These are phyloP conservation scores for Myotisia sp. DNA, from an alignment of 2,329 filamentous ascomycete genomes.

Conservation along the genomic window DNA sequence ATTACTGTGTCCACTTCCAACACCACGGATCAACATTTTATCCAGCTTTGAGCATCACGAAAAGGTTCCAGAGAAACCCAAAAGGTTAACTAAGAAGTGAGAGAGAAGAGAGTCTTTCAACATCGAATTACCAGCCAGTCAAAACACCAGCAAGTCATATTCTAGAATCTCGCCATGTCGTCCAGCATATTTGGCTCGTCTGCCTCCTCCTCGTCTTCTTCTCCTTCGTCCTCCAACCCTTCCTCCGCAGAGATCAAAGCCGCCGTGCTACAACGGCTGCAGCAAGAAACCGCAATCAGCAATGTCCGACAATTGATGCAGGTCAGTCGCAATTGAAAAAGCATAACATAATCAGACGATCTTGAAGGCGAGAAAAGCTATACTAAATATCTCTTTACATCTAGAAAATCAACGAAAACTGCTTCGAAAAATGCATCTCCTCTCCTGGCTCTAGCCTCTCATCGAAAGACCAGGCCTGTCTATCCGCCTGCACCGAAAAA, in stretches of 20 bases:
- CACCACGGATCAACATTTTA: slow-evolving; percentile 6
- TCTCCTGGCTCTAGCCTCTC: slow-evolving; percentile 54
- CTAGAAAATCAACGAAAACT: slow-evolving; percentile 68
- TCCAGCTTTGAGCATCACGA: too few relatives aligned
- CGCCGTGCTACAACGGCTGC: slow-evolving; percentile 49
- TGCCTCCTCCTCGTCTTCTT: slow-evolving; percentile 20
- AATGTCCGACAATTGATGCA: slow-evolving; percentile 59
- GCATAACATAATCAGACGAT: neutral
- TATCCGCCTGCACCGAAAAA: slow-evolving; percentile 68
- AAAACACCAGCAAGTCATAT: too few relatives aligned
- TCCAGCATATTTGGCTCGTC: slow-evolving; percentile 28
- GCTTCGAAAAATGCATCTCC: slow-evolving; percentile 63
- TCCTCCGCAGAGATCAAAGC: slow-evolving; percentile 31
- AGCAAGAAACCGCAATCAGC: slow-evolving; percentile 48
- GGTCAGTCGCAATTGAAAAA: slow-evolving; percentile 28
- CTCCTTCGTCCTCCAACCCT: slow-evolving; percentile 17
- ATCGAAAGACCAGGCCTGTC: slow-evolving; percentile 54
- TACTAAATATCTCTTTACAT: slow-evolving; percentile 1
- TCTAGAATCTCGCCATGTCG: too few relatives aligned
- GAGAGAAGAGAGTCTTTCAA: too few relatives aligned
- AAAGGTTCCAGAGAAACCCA: too few relatives aligned
- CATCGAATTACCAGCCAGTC: too few relatives aligned
- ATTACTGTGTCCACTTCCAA: slow-evolving; percentile 5
- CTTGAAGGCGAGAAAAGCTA: slow-evolving; percentile 1
- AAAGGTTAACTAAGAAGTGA: too few relatives aligned